Percentiles rank a stretch among this genome's conserved stretches.
phyloP scores from a whole-genome alignment of 371 early-diverging fungal genomes.

The Mucor saturninus region DNA sequence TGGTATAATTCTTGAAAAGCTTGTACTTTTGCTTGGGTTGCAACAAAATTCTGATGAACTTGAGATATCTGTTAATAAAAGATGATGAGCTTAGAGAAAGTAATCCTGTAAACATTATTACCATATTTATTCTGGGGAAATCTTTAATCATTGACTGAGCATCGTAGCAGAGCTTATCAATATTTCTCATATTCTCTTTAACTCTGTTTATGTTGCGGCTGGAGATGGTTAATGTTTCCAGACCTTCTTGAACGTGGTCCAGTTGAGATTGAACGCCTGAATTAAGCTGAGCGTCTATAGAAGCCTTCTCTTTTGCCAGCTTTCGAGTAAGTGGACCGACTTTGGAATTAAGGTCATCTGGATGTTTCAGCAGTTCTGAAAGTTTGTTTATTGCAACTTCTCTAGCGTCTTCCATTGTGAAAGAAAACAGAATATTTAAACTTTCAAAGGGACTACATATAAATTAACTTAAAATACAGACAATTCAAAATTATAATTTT shows the following conservation, averaged over 20 bases:
- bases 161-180: constrained; percentile 84
- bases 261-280: constrained; percentile 91
- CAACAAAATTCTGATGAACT: constrained; percentile 91
- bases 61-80: constrained; percentile 72
- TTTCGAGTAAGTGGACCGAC: constrained; percentile 79
- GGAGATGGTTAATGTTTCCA: constrained; percentile 76
- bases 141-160: constrained; percentile 85
- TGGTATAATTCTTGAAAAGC: constrained; percentile 86
- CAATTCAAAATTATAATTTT: no score
- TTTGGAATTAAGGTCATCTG: constrained; percentile 92
- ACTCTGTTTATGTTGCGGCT: constrained; percentile 71
- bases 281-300: constrained; percentile 94
- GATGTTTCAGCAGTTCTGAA: constrained; percentile 79
- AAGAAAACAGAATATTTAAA: background rate
- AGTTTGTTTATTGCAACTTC: constrained; percentile 57
- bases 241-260: constrained; percentile 88
- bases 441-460: no score
- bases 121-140: constrained; percentile 88
- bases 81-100: background rate
- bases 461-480: no score
- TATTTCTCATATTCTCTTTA: constrained; percentile 73
- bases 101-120: constrained; percentile 18
- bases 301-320: constrained; percentile 87
- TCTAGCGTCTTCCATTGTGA: constrained; percentile 54
- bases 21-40: constrained; percentile 81